Percentiles rank a stretch among this genome's conserved stretches.
Evolutionary conservation across 129 eudicot species (phyloP).

Genomic region (Smallanthus sonchifolius): DNA sequence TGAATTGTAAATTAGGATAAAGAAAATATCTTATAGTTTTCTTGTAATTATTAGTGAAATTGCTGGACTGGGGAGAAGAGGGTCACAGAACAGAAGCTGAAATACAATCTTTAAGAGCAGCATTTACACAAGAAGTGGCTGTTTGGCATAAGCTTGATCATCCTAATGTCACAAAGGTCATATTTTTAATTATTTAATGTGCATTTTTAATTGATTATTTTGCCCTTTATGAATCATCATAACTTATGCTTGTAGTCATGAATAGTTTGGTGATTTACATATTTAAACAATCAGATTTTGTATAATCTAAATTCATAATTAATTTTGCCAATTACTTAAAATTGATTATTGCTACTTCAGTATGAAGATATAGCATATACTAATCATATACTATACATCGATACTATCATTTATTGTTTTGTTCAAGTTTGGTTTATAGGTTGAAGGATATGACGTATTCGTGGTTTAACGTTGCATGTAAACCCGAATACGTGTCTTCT

Average conservation of each 20-base stretch:
- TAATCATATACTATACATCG: not conserved
- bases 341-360: not conserved
- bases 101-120: slow-evolving; percentile 68
- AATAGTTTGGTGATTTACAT: not conserved
- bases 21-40: not conserved
- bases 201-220: not conserved
- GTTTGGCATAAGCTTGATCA: slow-evolving; percentile 96
- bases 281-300: not conserved
- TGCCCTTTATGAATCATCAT: not conserved
- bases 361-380: not conserved
- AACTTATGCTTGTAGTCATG: not conserved
- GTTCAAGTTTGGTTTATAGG: not conserved
- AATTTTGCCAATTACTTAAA: not conserved
- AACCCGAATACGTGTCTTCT: slow-evolving; percentile 3
- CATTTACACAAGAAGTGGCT: slow-evolving; percentile 90
- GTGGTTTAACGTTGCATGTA: slow-evolving; percentile 9
- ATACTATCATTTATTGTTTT: not conserved
- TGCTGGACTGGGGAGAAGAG: slow-evolving; percentile 95
- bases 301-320: not conserved
- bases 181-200: not conserved
- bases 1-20: not conserved
- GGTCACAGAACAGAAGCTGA: slow-evolving; percentile 89
- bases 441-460: not conserved
- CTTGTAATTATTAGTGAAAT: slow-evolving; percentile 49
- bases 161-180: slow-evolving; percentile 89